These are phyloP conservation scores for Saksenaea oblongispora DNA, from an alignment of 371 early-diverging fungal genomes.

Conservation along the genomic window DNA sequence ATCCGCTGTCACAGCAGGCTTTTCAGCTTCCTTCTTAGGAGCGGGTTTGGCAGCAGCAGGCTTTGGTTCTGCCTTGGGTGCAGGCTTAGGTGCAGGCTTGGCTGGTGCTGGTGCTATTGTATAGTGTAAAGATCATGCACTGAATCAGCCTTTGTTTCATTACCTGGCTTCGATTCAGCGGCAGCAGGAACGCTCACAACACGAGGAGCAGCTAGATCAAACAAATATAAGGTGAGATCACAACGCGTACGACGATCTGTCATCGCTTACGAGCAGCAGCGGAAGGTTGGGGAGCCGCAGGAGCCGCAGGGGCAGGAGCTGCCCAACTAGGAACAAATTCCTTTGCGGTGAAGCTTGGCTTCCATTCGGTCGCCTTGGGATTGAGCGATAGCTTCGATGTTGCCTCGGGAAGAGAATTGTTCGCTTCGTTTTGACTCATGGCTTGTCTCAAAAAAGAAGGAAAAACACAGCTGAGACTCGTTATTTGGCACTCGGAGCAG, in stretches of 20 bases:
- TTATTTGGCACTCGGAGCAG: too few species aligned
- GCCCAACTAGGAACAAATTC: conserved; percentile 30
- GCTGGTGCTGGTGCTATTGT: conserved; percentile 11
- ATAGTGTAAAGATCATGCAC: background rate
- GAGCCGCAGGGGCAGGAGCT: conserved; percentile 14
- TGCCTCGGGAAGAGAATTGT: conserved; percentile 22
- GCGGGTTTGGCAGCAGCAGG: conserved; percentile 24
- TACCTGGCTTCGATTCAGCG: conserved; percentile 26
- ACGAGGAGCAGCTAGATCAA: conserved; percentile 24
- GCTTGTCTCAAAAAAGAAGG: background rate
- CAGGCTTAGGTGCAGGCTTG: conserved; percentile 18
- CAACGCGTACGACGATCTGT: background rate
- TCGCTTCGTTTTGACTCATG: conserved; percentile 26
- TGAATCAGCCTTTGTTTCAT: background rate
- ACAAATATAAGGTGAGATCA: background rate
- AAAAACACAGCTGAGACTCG: background rate
- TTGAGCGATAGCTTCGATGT: conserved; percentile 30
- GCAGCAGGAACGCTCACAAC: conserved; percentile 27
- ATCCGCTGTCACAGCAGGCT: conserved; percentile 19
- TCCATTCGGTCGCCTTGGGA: conserved; percentile 37
- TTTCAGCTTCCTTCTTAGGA: conserved; percentile 19
- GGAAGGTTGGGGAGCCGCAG: conserved; percentile 13
- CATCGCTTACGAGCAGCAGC: conserved; percentile 9
- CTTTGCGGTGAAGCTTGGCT: conserved; percentile 33
- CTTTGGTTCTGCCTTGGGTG: too few species aligned